Base-by-base conservation (phyloP, 176 grass and related monocot genomes). In the Musa acuminata region DNA sequence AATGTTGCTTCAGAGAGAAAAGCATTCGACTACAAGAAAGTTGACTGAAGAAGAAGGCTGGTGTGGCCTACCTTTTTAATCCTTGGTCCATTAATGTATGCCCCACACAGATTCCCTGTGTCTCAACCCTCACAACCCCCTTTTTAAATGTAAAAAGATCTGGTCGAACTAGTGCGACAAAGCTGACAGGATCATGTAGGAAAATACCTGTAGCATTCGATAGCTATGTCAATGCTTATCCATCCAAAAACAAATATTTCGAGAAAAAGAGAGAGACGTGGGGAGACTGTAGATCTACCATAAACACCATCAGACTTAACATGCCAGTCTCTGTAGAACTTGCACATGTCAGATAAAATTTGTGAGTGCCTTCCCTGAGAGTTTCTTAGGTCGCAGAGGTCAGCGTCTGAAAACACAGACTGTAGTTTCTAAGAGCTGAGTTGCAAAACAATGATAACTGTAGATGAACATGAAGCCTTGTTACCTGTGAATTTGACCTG, bases 71-170 rank as follows among this genome's bases (percentile, higher is more conserved):
- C 93, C 81, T 86, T 77, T 90, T 92, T 53, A 92, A 77, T 24
- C 83, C 79, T 74, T 86, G 21, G 78, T 96, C 93, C 89, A 96
- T 96, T 52, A 87, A 73, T 22, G 93, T 90, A 69, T 96, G 93
- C 17, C 93, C 93, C 1, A 10, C 21, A 65, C 87, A 96, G 72
- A 96, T 88, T 69, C 89, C 89, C 76, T 87, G 76, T 2, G 89
- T 92, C 83, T 92, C 89, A 51, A 96, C 93, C 82, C 93, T 79
- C 71, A 92, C 93, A 75, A 96, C 93, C 10, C 85, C 93, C 53
- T 86, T 83, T 78, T 75, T 88, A 83, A 82, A 96, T 8, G 89
- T 88, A 78, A 96, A 92, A 12, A 81, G 53, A 74, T 96, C 87
- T 1, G 87, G 87, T 2, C 79, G 78, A 65, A 92, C 76, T 21